Evolutionary conservation across 2,329 filamentous ascomycete species (phyloP).

Genomic region (Alternaria ethzedia): DNA sequence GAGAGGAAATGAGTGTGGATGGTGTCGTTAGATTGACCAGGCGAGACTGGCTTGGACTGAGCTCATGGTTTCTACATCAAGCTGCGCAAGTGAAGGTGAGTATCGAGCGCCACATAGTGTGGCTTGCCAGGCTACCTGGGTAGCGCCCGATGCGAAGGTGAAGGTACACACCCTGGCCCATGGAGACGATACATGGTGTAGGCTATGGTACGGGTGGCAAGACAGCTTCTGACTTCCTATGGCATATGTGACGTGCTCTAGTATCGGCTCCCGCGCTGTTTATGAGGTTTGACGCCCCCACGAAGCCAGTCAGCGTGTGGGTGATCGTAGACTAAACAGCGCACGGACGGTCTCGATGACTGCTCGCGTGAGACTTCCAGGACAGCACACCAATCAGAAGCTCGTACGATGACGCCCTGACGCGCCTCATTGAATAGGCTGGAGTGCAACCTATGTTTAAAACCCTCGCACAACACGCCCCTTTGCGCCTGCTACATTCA

Average conservation of each 20-base stretch:
- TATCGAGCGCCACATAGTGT: not conserved
- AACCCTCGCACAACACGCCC: constrained; percentile 10
- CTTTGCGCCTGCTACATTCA: constrained; percentile 7
- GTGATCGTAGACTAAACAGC: constrained; percentile 3
- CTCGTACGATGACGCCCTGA: constrained; percentile 17
- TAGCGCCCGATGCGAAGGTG: constrained; percentile 11
- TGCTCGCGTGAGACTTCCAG: constrained; percentile 26
- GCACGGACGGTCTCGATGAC: constrained; percentile 18
- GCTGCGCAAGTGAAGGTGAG: constrained; percentile 18
- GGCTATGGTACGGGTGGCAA: not conserved
- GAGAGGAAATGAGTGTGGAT: not conserved
- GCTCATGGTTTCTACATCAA: not conserved
- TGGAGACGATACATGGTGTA: not conserved
- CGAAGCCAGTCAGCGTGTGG: constrained; percentile 13
- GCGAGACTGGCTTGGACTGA: not conserved
- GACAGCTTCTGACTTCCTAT: not conserved
- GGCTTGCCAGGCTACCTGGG: not conserved
- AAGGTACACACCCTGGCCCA: constrained; percentile 5
- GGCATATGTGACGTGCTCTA: not conserved
- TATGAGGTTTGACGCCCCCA: constrained; percentile 12
- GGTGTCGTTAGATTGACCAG: not conserved
- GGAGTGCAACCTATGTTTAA: constrained; percentile 19
- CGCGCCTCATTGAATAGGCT: constrained; percentile 15
- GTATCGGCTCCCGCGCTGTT: not conserved
- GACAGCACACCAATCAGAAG: constrained; percentile 16